Evolutionary conservation across 2,329 filamentous ascomycete species (phyloP).

Genomic region (Fusarium anguioides): DNA sequence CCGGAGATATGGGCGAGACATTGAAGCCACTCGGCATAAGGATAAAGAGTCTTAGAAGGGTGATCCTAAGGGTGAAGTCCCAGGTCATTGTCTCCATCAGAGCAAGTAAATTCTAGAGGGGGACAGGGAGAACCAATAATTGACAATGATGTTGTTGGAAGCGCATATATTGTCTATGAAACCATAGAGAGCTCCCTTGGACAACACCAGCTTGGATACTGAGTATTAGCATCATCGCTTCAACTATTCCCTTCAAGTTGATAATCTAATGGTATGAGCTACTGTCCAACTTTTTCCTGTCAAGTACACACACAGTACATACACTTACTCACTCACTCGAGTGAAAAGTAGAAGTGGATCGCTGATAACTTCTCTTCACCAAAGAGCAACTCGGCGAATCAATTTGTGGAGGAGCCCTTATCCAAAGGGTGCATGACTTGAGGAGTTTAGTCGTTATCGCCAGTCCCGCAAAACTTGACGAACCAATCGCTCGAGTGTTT

Average conservation of each 20-base stretch:
- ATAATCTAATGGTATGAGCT: neutral
- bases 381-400: constrained; percentile 1
- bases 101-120: constrained; percentile 8
- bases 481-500: constrained; percentile 30
- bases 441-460: constrained; percentile 5
- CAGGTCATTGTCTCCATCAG: constrained; percentile 4
- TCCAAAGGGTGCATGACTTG: constrained; percentile 6
- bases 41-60: neutral
- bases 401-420: constrained; percentile 30
- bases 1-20: constrained; percentile 39
- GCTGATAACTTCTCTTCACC: neutral
- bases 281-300: too few relatives aligned
- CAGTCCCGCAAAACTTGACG: constrained; percentile 26
- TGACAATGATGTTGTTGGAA: constrained; percentile 15
- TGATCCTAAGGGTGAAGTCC: constrained; percentile 2
- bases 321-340: too few relatives aligned
- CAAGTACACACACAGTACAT: neutral
- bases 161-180: constrained; percentile 20
- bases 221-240: neutral
- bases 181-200: neutral
- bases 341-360: constrained; percentile 16
- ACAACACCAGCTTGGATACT: neutral
- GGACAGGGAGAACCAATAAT: constrained; percentile 21
- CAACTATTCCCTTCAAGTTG: neutral
- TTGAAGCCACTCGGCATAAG: constrained; percentile 27